Conservation (phyloP, 2,329 filamentous ascomycete genomes). For the Exutisphaerella laricina region DNA sequence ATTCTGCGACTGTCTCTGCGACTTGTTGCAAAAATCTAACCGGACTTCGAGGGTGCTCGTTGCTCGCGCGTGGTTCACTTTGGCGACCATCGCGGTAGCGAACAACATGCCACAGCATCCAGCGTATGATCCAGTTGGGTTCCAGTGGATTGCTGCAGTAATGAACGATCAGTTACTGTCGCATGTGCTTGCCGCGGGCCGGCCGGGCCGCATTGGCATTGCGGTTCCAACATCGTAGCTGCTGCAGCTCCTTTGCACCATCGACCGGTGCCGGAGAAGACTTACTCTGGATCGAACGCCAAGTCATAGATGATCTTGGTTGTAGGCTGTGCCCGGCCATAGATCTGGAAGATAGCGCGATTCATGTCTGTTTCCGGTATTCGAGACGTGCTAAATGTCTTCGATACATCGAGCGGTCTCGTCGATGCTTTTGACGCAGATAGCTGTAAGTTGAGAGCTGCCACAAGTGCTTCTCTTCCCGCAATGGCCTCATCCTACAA, state of each 20-base stretch:
- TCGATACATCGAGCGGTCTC: background rate
- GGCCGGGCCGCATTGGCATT: too few species aligned
- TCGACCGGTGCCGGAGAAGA: too few species aligned
- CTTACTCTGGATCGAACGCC: conserved; percentile 33
- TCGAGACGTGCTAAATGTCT: conserved; percentile 14
- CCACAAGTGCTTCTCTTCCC: conserved; percentile 37
- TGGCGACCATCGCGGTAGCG: conserved; percentile 39
- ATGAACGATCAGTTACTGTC: too few species aligned
- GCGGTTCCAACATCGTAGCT: too few species aligned
- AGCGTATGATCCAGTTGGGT: conserved; percentile 44
- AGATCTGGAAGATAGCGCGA: conserved; percentile 11
- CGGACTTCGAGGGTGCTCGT: background rate
- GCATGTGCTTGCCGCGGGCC: too few species aligned
- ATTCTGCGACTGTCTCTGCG: background rate
- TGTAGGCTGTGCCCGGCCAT: conserved; percentile 26
- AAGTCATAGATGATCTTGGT: conserved; percentile 37
- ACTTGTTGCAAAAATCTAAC: too few species aligned
- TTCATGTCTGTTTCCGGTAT: conserved; percentile 23
- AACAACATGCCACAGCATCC: conserved; percentile 47
- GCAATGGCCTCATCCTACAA: conserved; percentile 32
- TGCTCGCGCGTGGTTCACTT: background rate
- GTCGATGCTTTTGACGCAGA: background rate
- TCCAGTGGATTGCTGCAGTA: too few species aligned
- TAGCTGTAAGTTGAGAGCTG: conserved; percentile 21
- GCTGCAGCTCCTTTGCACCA: too few species aligned